Evolutionary conservation across 2,329 filamentous ascomycete species (phyloP), one percentile per base, ranked within the genome.

Genomic region (Phaeosphaeriaceae sp.): DNA sequence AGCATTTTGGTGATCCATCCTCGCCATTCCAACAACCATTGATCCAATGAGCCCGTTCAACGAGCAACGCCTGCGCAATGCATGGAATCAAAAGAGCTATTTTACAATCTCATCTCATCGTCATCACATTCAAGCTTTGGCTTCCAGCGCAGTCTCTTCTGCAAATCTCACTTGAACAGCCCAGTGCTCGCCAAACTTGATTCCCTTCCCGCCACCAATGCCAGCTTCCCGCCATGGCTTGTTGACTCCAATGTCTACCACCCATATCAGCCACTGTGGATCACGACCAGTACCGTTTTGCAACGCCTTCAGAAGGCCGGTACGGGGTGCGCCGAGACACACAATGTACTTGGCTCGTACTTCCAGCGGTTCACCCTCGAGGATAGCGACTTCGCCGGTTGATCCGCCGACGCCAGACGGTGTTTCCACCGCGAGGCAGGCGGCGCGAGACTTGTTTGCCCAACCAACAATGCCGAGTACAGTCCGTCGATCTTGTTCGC

Each of bases 391-490:
- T 63, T 86, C 83, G 20, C 85, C 85, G 41, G 88, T 89, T 0
- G 88, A 88, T 2, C 91, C 92, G 63, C 94, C 92, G 50, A 97
- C 88, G 5, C 95, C 95, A 0, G 91, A 94, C 0, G 95, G 95
- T 6, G 96, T 88, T 73, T 97, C 94, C n/a, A 99, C 87, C 0
- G 93, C 91, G 20, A 99, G 81, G 2, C 95, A 89, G 57, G 89
- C 88, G 0, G 92, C 89, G 63, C 93, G 91, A 73, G 89, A 91
- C 63, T 93, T 89, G 73, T 97, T 98, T 2, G 92, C 90, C 93
- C 93, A 98, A 62, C 93, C 90, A 70, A 97, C 95, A 71, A 97
- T 86, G 72, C 96, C 91, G 71, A 96, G 93, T 0, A 92, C 91
- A 0, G 90, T 90, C 3, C 89, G 88, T 74, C 96, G 92, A 65